Percentiles rank a stretch among this genome's conserved stretches.
phyloP scores from a whole-genome alignment of 2,329 filamentous ascomycete genomes.

The Akanthomyces uredinophilus region DNA sequence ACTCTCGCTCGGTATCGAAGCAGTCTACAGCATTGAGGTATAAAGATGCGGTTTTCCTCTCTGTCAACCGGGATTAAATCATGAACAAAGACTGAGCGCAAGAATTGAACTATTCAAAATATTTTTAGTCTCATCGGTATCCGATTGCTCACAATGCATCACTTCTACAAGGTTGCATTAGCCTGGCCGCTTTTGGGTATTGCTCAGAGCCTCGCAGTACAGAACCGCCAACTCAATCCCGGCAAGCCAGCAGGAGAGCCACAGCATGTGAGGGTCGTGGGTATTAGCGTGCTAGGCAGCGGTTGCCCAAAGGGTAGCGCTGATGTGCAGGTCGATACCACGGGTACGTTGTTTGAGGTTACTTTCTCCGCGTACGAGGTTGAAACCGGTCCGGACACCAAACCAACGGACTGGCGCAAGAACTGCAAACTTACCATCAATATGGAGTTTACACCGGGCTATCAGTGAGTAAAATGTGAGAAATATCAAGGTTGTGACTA shows the following conservation, averaged over 20 bases:
- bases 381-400: constrained; percentile 20
- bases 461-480: constrained; percentile 18
- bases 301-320: constrained; percentile 21
- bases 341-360: constrained; percentile 21
- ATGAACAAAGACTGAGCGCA: too few species aligned
- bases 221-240: not conserved
- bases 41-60: too few species aligned
- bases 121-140: too few species aligned
- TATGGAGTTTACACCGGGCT: constrained; percentile 22
- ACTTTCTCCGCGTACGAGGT: constrained; percentile 24
- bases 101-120: too few species aligned
- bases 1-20: too few species aligned
- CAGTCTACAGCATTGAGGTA: too few species aligned
- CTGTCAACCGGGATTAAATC: too few species aligned
- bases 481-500: not conserved
- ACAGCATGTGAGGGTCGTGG: constrained; percentile 17
- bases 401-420: constrained; percentile 22
- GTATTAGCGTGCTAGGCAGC: constrained; percentile 21
- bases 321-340: constrained; percentile 22
- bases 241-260: not conserved
- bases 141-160: not conserved
- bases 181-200: not conserved
- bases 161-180: not conserved
- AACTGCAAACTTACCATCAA: constrained; percentile 25
- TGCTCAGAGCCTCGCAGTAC: not conserved